A percentile compares a stretch with the other conserved stretches of the same genome.
Evolutionary conservation across 257 asterid species (phyloP).

Genomic region (Rhazya stricta): DNA sequence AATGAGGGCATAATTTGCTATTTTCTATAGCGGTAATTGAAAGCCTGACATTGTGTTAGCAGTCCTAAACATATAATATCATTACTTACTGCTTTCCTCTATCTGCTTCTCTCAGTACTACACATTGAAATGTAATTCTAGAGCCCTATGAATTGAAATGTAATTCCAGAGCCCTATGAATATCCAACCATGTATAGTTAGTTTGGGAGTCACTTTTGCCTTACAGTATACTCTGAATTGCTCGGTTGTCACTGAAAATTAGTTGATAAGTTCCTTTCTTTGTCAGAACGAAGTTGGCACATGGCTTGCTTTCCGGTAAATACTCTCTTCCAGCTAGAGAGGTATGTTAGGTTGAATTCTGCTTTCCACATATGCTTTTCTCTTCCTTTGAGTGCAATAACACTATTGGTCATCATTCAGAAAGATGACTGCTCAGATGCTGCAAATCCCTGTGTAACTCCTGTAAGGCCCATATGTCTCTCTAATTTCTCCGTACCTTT

Average conservation of each 20-base stretch:
- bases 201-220: background rate
- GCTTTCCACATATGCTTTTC: slow-evolving; percentile 10
- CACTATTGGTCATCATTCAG: slow-evolving; percentile 29
- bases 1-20: background rate
- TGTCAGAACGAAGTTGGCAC: slow-evolving; percentile 84
- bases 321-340: slow-evolving; percentile 63
- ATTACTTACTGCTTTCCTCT: background rate
- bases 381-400: slow-evolving; percentile 9
- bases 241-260: slow-evolving; percentile 9
- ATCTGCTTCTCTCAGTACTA: background rate
- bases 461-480: slow-evolving; percentile 1
- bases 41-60: background rate
- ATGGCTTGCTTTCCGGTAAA: slow-evolving; percentile 95
- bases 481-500: background rate
- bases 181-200: background rate
- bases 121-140: background rate
- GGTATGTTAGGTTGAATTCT: slow-evolving; percentile 38
- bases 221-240: background rate
- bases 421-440: slow-evolving; percentile 37
- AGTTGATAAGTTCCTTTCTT: slow-evolving; percentile 14
- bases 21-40: background rate
- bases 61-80: background rate
- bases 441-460: background rate
- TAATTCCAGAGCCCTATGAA: background rate
- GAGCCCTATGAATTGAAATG: background rate